Evolutionary conservation across 1,284 basidiomycete species (phyloP), one percentile per base, ranked within the genome.

Genomic region (Microbotryum scabiosae): DNA sequence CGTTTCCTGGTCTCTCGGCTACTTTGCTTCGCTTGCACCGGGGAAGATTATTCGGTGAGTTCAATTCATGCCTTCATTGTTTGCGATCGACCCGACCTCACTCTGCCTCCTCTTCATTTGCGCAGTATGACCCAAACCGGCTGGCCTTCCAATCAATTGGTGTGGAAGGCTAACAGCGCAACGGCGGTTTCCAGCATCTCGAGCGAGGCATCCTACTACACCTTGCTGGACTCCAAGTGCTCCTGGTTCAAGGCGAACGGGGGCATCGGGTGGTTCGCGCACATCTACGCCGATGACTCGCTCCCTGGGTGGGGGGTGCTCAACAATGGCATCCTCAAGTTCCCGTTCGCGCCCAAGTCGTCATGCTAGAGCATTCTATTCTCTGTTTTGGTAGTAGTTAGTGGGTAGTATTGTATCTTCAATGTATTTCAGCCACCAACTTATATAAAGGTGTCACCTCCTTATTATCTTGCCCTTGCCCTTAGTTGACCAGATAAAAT

Each of bases 251-350:
- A 57, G 44, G 16, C 41, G 16, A 56, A 36, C 23, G 69, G 75
- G 12, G 78, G 82, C 69, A 76, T 87, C 25, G 87, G 86, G 14
- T 88, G 86, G 86, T 88, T 88, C 70, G 83, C 83, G 51, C 86
- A 87, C 70, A 83, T 87, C 53, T 87, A 85, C 70, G 82, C 82
- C 3, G 85, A 87, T 69, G 65, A 74, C 61, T 79, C 46, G 32
- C 30, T 59, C 5, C n/a, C 32, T 1, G 62, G 62, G 23, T 63
- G 55, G 44, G 53, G 41, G 14, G 1, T 28, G 21, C 51, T 53
- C 51, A 41, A 41, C 36, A 41, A 41, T 12, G 36, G 36, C 36
- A 41, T 16, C 14, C 36, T 41, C 36, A 41, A 41, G 16, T 41
- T 41, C 36, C 36, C 36, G 2, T 41, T 41, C 36, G 14, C 12